Evolutionary conservation across 805 yeast genomes (phyloP).

Genomic region (Saccharomyces kudriavzevii): DNA sequence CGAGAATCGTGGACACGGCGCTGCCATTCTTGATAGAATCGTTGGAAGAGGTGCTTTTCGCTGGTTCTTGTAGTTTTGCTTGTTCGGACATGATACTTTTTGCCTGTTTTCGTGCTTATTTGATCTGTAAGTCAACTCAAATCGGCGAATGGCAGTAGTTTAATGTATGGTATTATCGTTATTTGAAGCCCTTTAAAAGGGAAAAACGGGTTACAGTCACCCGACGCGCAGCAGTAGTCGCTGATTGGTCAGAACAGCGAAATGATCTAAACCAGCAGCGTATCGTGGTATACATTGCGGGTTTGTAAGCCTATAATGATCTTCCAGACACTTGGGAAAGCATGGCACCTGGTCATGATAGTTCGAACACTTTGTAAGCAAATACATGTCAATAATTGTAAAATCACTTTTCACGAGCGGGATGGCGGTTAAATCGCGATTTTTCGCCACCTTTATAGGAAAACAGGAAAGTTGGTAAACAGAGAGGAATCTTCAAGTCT

Average conservation of each 20-base stretch:
- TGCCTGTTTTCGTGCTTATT: background rate
- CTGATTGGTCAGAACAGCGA: background rate
- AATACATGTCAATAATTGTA: background rate
- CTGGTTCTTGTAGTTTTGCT: conserved; percentile 2
- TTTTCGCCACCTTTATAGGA: background rate
- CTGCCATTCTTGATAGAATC: background rate
- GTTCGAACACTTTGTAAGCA: background rate
- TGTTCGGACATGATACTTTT: conserved; percentile 17
- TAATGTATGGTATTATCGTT: background rate
- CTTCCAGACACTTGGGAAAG: background rate
- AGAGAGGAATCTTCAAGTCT: background rate
- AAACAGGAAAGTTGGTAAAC: background rate
- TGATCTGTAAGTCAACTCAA: background rate
- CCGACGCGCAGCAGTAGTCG: background rate
- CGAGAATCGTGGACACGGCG: conserved; percentile 36
- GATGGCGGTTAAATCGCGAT: background rate
- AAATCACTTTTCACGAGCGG: background rate
- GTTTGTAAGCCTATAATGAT: background rate
- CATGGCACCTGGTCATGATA: background rate
- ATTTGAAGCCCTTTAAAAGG: background rate
- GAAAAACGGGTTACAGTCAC: background rate
- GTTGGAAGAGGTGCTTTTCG: background rate
- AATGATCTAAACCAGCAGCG: background rate
- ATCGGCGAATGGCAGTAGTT: background rate
- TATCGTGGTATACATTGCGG: background rate